Conservation (phyloP, 2,329 filamentous ascomycete genomes). For the Ophioceras dolichostomum region DNA sequence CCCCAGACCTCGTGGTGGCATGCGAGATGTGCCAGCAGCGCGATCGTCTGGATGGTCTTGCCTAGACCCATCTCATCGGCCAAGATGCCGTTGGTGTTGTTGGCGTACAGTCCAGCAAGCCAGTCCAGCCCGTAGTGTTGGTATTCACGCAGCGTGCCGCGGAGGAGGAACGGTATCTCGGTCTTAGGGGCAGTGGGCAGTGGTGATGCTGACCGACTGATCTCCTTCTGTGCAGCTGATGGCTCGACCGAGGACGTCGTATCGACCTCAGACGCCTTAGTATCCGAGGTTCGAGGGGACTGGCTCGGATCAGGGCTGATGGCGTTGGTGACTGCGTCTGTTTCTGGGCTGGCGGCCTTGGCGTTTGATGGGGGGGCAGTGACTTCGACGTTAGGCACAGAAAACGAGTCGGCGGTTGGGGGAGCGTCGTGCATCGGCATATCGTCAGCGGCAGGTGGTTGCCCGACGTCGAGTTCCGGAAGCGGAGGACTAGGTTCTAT, state of each 20-base stretch:
- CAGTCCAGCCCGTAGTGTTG: slow-evolving; percentile 96
- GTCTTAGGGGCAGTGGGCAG: slow-evolving; percentile 41
- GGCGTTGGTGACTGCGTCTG: slow-evolving; percentile 27
- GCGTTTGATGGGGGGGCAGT: slow-evolving; percentile 11
- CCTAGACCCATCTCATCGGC: slow-evolving; percentile 98
- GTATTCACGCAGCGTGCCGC: slow-evolving; percentile 86
- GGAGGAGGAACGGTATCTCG: slow-evolving; percentile 68
- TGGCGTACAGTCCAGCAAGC: slow-evolving; percentile 85
- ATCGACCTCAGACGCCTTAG: slow-evolving; percentile 36
- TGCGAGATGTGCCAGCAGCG: slow-evolving; percentile 82
- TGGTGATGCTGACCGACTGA: slow-evolving; percentile 19
- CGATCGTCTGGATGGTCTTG: slow-evolving; percentile 97
- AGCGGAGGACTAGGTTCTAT: too few species aligned
- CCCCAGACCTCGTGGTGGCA: slow-evolving; percentile 89
- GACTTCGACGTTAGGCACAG: slow-evolving; percentile 15
- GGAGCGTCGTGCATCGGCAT: neutral
- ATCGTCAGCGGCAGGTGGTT: neutral
- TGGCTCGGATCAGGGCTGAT: slow-evolving; percentile 31
- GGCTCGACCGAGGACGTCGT: slow-evolving; percentile 25
- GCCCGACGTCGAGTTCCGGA: neutral
- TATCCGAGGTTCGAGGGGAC: slow-evolving; percentile 36
- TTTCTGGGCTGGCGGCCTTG: slow-evolving; percentile 26
- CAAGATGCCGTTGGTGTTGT: slow-evolving; percentile 88
- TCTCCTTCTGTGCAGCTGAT: slow-evolving; percentile 16
- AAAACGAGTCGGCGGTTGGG: slow-evolving; percentile 1